phyloP scores from a whole-genome alignment of 176 grass and related monocot genomes.

The Cocos nucifera region DNA sequence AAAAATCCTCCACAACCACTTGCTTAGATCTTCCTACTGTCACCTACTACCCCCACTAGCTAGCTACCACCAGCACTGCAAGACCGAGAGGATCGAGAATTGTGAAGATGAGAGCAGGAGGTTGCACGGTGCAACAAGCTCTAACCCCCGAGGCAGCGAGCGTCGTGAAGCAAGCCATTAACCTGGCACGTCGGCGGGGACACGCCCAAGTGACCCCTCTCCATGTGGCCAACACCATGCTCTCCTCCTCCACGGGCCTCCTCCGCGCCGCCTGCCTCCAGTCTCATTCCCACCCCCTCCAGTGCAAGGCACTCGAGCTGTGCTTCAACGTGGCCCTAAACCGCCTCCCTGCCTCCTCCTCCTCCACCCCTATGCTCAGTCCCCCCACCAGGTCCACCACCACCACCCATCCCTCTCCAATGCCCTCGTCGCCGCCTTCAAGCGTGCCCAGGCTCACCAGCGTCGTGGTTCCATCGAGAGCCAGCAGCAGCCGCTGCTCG shows the following conservation, averaged over 20 bases:
- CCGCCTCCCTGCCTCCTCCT: slow-evolving; percentile 59
- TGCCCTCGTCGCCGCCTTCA: slow-evolving; percentile 92
- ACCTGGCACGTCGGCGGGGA: slow-evolving; percentile 55
- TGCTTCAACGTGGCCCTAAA: slow-evolving; percentile 98
- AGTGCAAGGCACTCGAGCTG: slow-evolving; percentile 94
- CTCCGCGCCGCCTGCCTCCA: slow-evolving; percentile 80
- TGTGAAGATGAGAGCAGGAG: slow-evolving; percentile 51
- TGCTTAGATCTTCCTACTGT: no score
- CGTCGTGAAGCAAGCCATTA: slow-evolving; percentile 61
- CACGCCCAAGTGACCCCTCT: slow-evolving; percentile 92
- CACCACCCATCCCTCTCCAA: slow-evolving; percentile 70
- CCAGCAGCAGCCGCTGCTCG: slow-evolving; percentile 27
- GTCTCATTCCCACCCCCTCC: slow-evolving; percentile 84
- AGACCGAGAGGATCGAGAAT: not conserved
- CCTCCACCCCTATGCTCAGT: slow-evolving; percentile 16
- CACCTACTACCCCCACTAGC: not conserved
- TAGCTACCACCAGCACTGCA: not conserved
- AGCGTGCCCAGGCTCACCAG: slow-evolving; percentile 85
- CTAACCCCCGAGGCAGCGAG: slow-evolving; percentile 56
- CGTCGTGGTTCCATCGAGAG: slow-evolving; percentile 45
- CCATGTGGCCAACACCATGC: slow-evolving; percentile 85
- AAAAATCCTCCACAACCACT: not conserved
- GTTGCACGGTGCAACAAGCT: slow-evolving; percentile 78
- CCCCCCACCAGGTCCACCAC: slow-evolving; percentile 11
- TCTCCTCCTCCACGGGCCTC: slow-evolving; percentile 35